Percentiles rank a stretch among this genome's conserved stretches.
These are phyloP conservation scores for Apiospora malaysiana DNA, from an alignment of 2,329 filamentous ascomycete genomes.

Conservation along the genomic window DNA sequence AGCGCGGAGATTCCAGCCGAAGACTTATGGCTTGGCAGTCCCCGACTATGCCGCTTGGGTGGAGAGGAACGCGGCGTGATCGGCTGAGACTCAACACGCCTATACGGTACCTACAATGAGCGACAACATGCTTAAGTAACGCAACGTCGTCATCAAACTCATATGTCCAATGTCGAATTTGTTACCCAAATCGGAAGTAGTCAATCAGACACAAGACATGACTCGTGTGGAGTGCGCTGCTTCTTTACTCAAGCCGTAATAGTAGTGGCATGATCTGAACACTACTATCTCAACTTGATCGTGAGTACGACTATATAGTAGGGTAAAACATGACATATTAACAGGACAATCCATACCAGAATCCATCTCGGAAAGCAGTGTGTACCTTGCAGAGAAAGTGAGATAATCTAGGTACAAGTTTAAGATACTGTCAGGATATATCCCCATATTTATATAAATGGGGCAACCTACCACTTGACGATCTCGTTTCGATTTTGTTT, in stretches of 20 bases:
- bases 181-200: background rate
- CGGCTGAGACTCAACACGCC: too few species aligned
- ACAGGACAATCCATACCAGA: too few species aligned
- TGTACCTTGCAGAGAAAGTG: too few species aligned
- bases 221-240: background rate
- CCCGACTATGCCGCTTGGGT: background rate
- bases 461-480: background rate
- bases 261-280: background rate
- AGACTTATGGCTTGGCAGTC: too few species aligned
- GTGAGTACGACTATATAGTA: too few species aligned
- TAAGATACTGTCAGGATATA: too few species aligned
- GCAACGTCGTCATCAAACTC: background rate
- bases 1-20: background rate
- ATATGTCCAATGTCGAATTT: background rate
- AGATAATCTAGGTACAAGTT: too few species aligned
- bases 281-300: background rate
- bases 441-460: background rate
- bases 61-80: too few species aligned
- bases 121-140: background rate
- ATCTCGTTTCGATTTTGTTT: constrained; percentile 13
- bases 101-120: background rate
- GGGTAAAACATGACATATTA: too few species aligned
- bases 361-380: too few species aligned
- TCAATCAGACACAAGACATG: background rate
- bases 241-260: background rate